These are phyloP conservation scores for Persicaria maculosa DNA, from an alignment of 148 eudicot genomes.

Conservation along the genomic window DNA sequence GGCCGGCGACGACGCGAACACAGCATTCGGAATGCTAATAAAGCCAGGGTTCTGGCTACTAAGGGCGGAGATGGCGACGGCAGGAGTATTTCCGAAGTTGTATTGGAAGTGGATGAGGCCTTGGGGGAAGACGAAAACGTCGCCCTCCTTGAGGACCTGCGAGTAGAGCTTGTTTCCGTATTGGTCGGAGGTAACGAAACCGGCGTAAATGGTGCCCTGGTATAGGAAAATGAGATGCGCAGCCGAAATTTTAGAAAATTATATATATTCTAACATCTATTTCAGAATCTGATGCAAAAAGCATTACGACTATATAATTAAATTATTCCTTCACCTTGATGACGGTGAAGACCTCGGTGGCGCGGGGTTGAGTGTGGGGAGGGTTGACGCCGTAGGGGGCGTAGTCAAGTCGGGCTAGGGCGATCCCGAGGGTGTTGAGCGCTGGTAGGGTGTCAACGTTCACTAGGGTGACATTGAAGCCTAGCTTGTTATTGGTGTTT, in stretches of 20 bases:
- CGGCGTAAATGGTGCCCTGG: slow-evolving; percentile 16
- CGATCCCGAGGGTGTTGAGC: slow-evolving; percentile 9
- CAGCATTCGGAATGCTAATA: slow-evolving; percentile 16
- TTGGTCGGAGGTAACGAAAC: slow-evolving; percentile 21
- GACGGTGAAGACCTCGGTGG: slow-evolving; percentile 17
- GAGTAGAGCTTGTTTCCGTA: slow-evolving; percentile 12
- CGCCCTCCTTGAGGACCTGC: slow-evolving; percentile 16
- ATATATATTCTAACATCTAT: too few species aligned
- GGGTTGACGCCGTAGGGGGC: slow-evolving; percentile 3
- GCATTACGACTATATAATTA: too few species aligned
- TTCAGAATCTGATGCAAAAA: too few species aligned
- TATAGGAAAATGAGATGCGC: too few species aligned
- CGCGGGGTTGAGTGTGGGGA: slow-evolving; percentile 14
- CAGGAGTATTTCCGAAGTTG: slow-evolving; percentile 14
- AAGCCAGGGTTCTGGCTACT: slow-evolving; percentile 23
- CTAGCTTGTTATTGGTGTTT: slow-evolving; percentile 7
- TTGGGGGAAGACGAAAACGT: slow-evolving; percentile 20
- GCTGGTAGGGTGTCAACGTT: background rate
- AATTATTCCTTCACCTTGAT: background rate
- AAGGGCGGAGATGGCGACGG: slow-evolving; percentile 9
- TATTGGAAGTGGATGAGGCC: slow-evolving; percentile 23
- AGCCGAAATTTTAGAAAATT: too few species aligned
- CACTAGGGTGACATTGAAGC: slow-evolving; percentile 10
- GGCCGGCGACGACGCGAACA: slow-evolving; percentile 18
- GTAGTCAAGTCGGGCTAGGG: background rate